Conservation (phyloP, 768 basidiomycete species). For the Clitopilus passeckerianus region DNA sequence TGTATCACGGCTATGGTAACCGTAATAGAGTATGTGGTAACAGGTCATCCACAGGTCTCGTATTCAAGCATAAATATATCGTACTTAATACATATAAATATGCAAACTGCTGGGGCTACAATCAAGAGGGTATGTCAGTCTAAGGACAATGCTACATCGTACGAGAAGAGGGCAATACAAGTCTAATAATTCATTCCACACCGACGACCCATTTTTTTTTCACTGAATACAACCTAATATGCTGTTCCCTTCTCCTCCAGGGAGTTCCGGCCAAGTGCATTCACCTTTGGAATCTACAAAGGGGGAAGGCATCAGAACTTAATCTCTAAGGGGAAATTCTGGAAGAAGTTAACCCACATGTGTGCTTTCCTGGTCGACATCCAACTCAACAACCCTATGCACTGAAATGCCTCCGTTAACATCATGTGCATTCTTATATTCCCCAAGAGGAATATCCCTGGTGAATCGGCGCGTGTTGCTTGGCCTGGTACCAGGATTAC, state of each 20-base stretch:
- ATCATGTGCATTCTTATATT: constrained; percentile 12
- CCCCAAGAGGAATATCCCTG: constrained; percentile 15
- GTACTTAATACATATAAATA: background rate
- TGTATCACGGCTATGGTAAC: no score
- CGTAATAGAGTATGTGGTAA: no score
- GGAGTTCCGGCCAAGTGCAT: background rate
- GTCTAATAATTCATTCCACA: background rate
- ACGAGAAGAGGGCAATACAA: background rate
- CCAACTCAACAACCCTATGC: constrained; percentile 16
- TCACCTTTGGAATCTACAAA: background rate
- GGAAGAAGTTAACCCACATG: background rate
- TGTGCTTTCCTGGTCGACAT: constrained; percentile 7
- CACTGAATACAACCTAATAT: background rate
- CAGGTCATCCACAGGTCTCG: no score
- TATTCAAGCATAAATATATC: background rate
- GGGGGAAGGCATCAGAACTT: background rate
- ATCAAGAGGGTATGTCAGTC: background rate
- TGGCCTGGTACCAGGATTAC: constrained; percentile 1
- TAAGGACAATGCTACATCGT: background rate
- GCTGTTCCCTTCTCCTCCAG: background rate
- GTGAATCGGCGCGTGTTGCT: constrained; percentile 2
- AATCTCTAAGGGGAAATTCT: background rate
- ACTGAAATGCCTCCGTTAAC: constrained; percentile 10
- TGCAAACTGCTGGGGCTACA: background rate
- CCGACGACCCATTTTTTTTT: background rate